Percentiles rank a stretch among this genome's conserved stretches.
phyloP scores from a whole-genome alignment of 2,329 filamentous ascomycete genomes.

The Zymoseptoria passerinii region DNA sequence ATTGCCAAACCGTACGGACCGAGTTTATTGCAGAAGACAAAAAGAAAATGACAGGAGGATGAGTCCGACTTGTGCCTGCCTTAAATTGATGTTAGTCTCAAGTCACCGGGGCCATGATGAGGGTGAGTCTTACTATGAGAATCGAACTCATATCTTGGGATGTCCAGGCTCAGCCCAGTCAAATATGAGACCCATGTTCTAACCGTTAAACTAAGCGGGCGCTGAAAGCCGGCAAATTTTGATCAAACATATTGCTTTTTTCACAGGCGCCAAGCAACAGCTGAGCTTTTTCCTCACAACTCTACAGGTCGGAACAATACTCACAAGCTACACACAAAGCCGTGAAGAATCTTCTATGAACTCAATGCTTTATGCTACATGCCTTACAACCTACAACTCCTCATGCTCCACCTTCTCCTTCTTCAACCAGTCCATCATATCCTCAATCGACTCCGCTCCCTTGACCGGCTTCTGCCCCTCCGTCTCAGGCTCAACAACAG shows the following conservation, averaged over 20 bases:
- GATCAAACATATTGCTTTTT: too few relatives aligned
- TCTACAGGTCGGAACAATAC: too few relatives aligned
- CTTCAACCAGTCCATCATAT: slow-evolving; percentile 18
- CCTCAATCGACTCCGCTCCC: slow-evolving; percentile 12
- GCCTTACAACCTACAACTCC: slow-evolving; percentile 12
- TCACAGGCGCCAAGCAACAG: too few relatives aligned
- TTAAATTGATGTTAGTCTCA: too few relatives aligned
- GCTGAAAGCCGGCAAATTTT: too few relatives aligned
- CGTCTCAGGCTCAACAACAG: slow-evolving; percentile 2
- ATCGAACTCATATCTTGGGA: slow-evolving; percentile 4
- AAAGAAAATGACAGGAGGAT: neutral
- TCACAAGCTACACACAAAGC: too few relatives aligned
- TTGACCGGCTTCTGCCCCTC: slow-evolving; percentile 9
- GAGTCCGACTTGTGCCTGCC: too few relatives aligned
- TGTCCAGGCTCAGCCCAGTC: slow-evolving; percentile 1
- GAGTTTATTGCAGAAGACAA: neutral
- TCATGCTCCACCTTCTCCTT: slow-evolving; percentile 11
- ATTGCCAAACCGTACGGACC: too few relatives aligned
- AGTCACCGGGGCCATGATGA: too few relatives aligned
- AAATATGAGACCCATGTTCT: slow-evolving; percentile 3
- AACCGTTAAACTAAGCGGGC: too few relatives aligned
- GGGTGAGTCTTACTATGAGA: slow-evolving; percentile 1
- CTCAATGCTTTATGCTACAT: slow-evolving; percentile 6
- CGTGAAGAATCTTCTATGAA: too few relatives aligned
- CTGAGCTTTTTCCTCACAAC: too few relatives aligned